A percentile compares a stretch with the other conserved stretches of the same genome.
Evolutionary conservation across 768 basidiomycete genomes (phyloP).

Genomic region (Termitomyces sp.): DNA sequence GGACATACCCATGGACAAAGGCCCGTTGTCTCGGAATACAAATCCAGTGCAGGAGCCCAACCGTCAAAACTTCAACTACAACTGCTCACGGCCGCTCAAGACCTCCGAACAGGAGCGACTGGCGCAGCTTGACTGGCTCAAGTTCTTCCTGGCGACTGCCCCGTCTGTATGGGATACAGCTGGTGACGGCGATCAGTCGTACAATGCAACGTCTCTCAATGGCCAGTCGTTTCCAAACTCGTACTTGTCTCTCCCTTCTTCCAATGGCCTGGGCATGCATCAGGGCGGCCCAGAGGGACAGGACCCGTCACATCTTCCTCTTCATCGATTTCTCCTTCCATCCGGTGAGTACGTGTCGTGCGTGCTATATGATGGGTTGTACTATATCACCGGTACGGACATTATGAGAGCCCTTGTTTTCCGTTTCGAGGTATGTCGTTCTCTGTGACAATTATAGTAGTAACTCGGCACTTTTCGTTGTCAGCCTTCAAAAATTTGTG

Average conservation of each 20-base stretch:
- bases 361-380: slow-evolving; percentile 84
- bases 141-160: slow-evolving; percentile 83
- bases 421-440: slow-evolving; percentile 68
- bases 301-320: slow-evolving; percentile 62
- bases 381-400: slow-evolving; percentile 95
- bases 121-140: slow-evolving; percentile 77
- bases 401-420: slow-evolving; percentile 93
- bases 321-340: slow-evolving; percentile 86
- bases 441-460: slow-evolving; percentile 1
- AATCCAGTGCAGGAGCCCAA: slow-evolving; percentile 3
- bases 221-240: no score
- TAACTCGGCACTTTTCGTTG: slow-evolving; percentile 5
- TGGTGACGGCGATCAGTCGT: no score
- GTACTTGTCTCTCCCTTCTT: no score
- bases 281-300: no score
- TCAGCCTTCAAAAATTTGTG: neutral
- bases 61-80: neutral
- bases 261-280: no score
- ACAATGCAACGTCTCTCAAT: no score
- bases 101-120: slow-evolving; percentile 65
- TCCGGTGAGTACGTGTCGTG: slow-evolving; percentile 87
- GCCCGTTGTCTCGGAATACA: slow-evolving; percentile 3
- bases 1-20: slow-evolving; percentile 11
- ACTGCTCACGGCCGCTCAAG: slow-evolving; percentile 57
- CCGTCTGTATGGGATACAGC: no score